These are phyloP conservation scores for Zasmidium citrigriseum DNA, from an alignment of 2,329 filamentous ascomycete species.

Conservation along the genomic window DNA sequence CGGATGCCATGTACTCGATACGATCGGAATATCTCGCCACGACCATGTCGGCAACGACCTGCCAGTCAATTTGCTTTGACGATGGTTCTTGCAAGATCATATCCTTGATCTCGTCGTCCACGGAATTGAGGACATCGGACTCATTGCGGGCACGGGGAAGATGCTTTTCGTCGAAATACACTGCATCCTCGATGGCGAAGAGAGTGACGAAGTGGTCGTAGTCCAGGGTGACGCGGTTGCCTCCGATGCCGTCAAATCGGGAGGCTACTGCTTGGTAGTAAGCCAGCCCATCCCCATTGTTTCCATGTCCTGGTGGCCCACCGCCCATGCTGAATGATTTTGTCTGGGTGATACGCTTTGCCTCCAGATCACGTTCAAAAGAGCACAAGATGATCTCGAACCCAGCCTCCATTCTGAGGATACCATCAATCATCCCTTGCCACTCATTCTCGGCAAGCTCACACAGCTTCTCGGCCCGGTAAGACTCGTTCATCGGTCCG, in stretches of 20 bases:
- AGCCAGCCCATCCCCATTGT: constrained; percentile 18
- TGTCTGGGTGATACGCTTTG: constrained; percentile 35
- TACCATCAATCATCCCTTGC: constrained; percentile 58
- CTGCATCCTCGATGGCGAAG: constrained; percentile 43
- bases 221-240: constrained; percentile 46
- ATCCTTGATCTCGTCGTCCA: constrained; percentile 47
- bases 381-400: constrained; percentile 72
- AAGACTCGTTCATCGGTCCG: constrained; percentile 47
- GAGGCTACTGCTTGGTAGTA: constrained; percentile 45
- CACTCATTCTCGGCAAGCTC: constrained; percentile 52
- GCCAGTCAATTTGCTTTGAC: constrained; percentile 59
- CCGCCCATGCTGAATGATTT: constrained; percentile 3
- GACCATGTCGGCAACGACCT: constrained; percentile 66
- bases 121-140: constrained; percentile 36
- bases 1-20: constrained; percentile 44
- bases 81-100: constrained; percentile 41
- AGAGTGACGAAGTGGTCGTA: constrained; percentile 53
- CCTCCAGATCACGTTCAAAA: constrained; percentile 51
- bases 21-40: constrained; percentile 62
- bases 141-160: constrained; percentile 44
- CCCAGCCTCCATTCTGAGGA: constrained; percentile 68
- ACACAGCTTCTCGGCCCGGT: constrained; percentile 60
- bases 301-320: constrained; percentile 15
- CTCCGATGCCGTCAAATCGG: constrained; percentile 48
- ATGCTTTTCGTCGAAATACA: constrained; percentile 33